Base-by-base conservation (phyloP, 2,329 filamentous ascomycete genomes). In the Cercospora zeae-maydis region DNA sequence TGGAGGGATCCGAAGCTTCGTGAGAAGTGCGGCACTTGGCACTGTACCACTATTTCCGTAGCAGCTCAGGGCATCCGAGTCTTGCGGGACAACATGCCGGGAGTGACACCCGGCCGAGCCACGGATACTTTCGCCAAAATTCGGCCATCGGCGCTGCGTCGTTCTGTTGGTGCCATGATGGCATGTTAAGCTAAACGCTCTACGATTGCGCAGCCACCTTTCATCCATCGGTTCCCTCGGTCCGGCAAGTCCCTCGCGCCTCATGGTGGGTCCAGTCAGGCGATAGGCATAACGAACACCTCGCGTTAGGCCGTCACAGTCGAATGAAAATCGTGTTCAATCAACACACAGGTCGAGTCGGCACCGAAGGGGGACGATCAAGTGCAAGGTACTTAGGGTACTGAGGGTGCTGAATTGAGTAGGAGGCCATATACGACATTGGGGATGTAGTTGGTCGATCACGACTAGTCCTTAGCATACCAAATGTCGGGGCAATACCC, bases 381-480 rank as follows among this genome's bases (percentile, higher is more conserved):
- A 45, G 24, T 27, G 60, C 36, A 11, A 54, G 58, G n/a, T 34
- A 27, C 13, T 16, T 24, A 34, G n/a, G 56, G n/a, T 36, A 21
- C 31, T 31, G 27, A 13, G 8, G 11, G 9, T n/a, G n/a, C 36
- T 39, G 36, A 42, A 30, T 36, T 39, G 27, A 16, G 54, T 16
- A 27, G 53, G 33, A 39, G 34, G 36, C 8, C 14, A 31, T 16
- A 27, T 30, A 24, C 54, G 54, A 57, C 16, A 42, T 19, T 30
- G 54, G 37, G 34, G 24, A 30, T 45, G 58, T 59, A 49, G 56
- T 63, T 59, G 49, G 61, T 59, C 57, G 61, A 59, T 63, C 56
- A 63, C 39, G 56, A 37, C 54, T 27, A 55, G 19, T 39, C 56
- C 27, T 36, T 55, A 61, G 51, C 49, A 33, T 34, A 36, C n/a